phyloP scores from a whole-genome alignment of 2,329 filamentous ascomycete species.

The Apiospora marii region DNA sequence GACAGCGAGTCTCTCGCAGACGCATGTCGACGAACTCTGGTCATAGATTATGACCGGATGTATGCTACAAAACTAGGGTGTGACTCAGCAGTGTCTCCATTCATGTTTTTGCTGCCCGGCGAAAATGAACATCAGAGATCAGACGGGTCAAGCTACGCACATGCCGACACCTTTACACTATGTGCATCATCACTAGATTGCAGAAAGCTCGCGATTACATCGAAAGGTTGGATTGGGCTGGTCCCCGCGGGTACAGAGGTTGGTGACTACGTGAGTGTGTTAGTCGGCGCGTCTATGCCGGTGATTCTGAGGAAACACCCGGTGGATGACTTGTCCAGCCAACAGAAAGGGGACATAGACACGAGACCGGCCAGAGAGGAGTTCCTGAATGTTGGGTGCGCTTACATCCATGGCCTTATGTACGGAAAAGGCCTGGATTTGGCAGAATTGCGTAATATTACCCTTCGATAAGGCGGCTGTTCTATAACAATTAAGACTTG shows the following conservation, averaged over 20 bases:
- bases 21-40: neutral
- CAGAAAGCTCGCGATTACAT: slow-evolving; percentile 4
- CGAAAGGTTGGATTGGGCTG: neutral
- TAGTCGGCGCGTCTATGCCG: neutral
- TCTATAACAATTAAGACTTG: no score
- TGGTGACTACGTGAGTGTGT: neutral
- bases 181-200: rapidly evolving
- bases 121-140: neutral
- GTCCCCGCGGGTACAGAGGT: neutral
- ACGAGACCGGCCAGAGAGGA: neutral
- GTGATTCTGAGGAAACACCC: neutral
- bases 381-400: neutral
- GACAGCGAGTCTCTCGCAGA: neutral
- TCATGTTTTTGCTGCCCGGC: neutral
- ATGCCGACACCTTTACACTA: no score
- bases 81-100: no score
- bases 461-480: neutral
- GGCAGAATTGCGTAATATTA: neutral
- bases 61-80: no score
- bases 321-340: neutral
- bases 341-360: neutral
- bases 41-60: no score
- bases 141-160: neutral
- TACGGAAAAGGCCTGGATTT: neutral
- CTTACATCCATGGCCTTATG: slow-evolving; percentile 9